Percentiles rank a stretch among this genome's conserved stretches.
These are phyloP conservation scores for Cerioporus squamosus DNA, from an alignment of 1,284 basidiomycete species.

Conservation along the genomic window DNA sequence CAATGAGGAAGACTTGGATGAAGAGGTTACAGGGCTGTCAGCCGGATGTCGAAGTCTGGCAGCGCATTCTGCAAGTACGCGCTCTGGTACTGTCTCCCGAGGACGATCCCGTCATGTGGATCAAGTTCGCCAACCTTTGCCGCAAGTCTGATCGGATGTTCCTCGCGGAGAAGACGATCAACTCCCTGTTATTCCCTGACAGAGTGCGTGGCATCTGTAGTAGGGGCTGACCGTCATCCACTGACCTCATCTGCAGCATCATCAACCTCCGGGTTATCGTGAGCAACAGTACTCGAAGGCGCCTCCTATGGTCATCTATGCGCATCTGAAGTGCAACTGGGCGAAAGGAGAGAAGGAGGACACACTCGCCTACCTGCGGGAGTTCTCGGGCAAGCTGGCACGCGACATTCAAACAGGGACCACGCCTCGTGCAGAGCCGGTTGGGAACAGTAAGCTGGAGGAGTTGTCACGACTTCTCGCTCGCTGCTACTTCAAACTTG, in stretches of 20 bases:
- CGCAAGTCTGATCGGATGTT: conserved; percentile 86
- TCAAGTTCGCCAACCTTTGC: conserved; percentile 89
- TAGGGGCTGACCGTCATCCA: too few relatives aligned
- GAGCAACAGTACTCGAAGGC: conserved; percentile 71
- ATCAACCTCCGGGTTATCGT: conserved; percentile 23
- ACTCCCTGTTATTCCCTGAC: conserved; percentile 81
- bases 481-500: conserved; percentile 96
- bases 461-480: conserved; percentile 91
- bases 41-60: conserved; percentile 99
- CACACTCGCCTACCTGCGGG: conserved; percentile 84
- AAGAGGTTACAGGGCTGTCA: conserved; percentile 95
- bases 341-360: conserved; percentile 82
- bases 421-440: conserved; percentile 53
- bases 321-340: conserved; percentile 98
- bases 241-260: conserved; percentile 9
- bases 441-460: conserved; percentile 49
- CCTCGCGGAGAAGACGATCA: conserved; percentile 96
- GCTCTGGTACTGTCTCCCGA: conserved; percentile 93
- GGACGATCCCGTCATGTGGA: conserved; percentile 98
- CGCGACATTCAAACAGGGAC: conserved; percentile 74
- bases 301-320: conserved; percentile 96
- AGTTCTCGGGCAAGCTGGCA: conserved; percentile 81
- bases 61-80: conserved; percentile 96
- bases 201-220: conserved; percentile 44
- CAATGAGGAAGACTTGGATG: conserved; percentile 94